Evolutionary conservation across 2,329 filamentous ascomycete genomes (phyloP).

Genomic region (Phialophora macrospora): DNA sequence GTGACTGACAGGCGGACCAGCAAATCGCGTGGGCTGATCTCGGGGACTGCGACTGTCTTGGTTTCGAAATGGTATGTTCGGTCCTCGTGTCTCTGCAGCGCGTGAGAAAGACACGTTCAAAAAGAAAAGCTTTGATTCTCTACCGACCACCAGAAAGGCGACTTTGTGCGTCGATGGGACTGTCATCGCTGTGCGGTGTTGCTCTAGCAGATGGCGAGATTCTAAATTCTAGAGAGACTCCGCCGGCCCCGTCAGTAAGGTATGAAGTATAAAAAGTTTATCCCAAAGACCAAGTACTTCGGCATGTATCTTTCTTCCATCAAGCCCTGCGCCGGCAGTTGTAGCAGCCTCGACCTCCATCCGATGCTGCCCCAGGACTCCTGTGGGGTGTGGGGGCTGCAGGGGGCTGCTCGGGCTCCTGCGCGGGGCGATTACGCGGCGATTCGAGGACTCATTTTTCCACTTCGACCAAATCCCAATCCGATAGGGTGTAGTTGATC

Average conservation of each 20-base stretch:
- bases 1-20: constrained; percentile 62
- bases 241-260: background rate
- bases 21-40: constrained; percentile 52
- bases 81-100: constrained; percentile 19
- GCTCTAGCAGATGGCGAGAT: background rate
- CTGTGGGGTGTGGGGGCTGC: constrained; percentile 10
- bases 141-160: constrained; percentile 23
- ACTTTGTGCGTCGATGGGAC: constrained; percentile 23
- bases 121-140: background rate
- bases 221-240: background rate
- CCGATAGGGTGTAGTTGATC: background rate
- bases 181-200: constrained; percentile 11
- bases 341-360: constrained; percentile 13
- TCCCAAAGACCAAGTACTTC: background rate
- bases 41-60: constrained; percentile 38
- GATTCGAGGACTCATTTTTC: background rate
- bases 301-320: background rate
- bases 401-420: background rate
- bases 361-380: constrained; percentile 15
- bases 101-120: background rate
- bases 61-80: constrained; percentile 26
- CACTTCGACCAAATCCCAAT: background rate
- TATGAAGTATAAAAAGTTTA: background rate
- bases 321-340: constrained; percentile 14
- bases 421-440: constrained; percentile 7